Evolutionary conservation across 1,139 yeast genomes (phyloP), one percentile per base, ranked within the genome.

Genomic region (Yamadazyma atmosphaerica): DNA sequence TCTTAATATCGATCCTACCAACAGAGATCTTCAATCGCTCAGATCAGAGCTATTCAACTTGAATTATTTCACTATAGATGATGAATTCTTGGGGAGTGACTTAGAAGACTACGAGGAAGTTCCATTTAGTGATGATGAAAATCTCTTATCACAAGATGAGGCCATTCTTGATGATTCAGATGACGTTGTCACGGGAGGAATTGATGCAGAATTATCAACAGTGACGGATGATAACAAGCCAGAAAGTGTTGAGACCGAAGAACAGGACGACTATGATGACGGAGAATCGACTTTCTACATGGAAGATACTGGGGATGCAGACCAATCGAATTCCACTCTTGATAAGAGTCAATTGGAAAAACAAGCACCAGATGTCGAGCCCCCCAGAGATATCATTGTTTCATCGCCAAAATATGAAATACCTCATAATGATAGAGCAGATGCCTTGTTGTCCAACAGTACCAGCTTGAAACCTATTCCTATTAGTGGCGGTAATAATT

Each of bases 1-100:
- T 46, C 72, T 92, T 42, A 84, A 95, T 14, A 77, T 90, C 44
- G 96, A 90, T 63, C 98, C 98, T 1, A 77, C 76, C 34, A 87
- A 90, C 62, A 80, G 98, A 52, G 83, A 83, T 49, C 67, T 92
- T 45, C 54, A 56, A 2, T 65, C 66, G 42, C 77, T 89, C 68
- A 77, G 77, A 46, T 60, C 64, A 6, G 94, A 87, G 52, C 65
- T 90, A 38, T 55, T 63, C 15, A 70, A 68, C 36, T 75, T 88
- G 34, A 77, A 78, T 41, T 81, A 74, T 47, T 84, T 92, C 66
- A 88, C 97, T 11, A 78, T 86, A 41, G 97, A 90, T 61, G 95
- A 86, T 49, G 95, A 83, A 52, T 75, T 74, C 49, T 65, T 68
- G 68, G 72, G 64, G 16, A 65, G 68, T 43, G 69, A 65, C 35